Conservation (phyloP, 83 land plant species). For the Diphasiastrum complanatum region DNA sequence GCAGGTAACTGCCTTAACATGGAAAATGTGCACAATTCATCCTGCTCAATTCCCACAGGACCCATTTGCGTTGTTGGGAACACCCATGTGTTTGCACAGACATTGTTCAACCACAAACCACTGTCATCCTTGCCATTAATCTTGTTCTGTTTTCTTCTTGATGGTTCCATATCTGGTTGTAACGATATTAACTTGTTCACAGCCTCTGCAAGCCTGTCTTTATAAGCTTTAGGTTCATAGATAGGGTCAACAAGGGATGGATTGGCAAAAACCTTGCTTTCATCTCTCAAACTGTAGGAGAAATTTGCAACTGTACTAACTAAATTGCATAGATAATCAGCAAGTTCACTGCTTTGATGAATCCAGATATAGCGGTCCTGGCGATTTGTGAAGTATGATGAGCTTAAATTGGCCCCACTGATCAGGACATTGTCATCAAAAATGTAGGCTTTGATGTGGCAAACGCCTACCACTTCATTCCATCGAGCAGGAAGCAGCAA, state of each 20-base stretch:
- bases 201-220: too few relatives aligned
- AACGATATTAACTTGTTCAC: neutral
- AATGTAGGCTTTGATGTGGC: constrained; percentile 32
- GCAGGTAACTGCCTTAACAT: constrained; percentile 23
- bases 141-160: neutral
- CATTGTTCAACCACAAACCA: neutral
- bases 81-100: constrained; percentile 28
- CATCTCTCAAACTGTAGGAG: constrained; percentile 19
- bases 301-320: constrained; percentile 22
- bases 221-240: neutral
- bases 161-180: neutral
- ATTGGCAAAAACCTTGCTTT: constrained; percentile 2
- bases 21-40: constrained; percentile 24
- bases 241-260: neutral
- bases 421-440: constrained; percentile 31
- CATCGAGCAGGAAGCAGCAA: constrained; percentile 24
- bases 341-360: constrained; percentile 14
- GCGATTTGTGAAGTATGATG: constrained; percentile 32
- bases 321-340: constrained; percentile 25
- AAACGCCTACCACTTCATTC: constrained; percentile 30
- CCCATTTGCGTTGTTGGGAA: constrained; percentile 41
- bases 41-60: constrained; percentile 29
- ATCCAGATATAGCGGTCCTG: constrained; percentile 35
- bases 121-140: neutral
- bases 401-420: constrained; percentile 36